These are phyloP conservation scores for Nitzschia sp. DNA, from an alignment of 108 stramenopile genomes.

Conservation along the genomic window DNA sequence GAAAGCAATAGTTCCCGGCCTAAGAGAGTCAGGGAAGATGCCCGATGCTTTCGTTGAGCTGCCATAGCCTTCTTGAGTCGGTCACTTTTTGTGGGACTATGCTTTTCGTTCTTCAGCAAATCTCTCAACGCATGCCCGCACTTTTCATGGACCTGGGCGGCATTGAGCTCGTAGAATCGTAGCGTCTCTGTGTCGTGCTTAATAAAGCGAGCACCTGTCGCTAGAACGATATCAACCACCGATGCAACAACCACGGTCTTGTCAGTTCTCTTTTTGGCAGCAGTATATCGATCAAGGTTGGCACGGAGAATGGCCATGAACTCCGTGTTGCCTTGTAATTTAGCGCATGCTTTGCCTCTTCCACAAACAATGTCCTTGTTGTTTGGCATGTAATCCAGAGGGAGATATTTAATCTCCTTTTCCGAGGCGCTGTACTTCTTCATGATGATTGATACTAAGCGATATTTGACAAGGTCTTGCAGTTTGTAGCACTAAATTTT, in stretches of 20 bases:
- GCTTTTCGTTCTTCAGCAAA: neutral
- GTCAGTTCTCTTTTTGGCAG: neutral
- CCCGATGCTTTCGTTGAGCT: no score
- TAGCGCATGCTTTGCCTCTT: neutral
- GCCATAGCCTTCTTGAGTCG: no score
- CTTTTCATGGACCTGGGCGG: neutral
- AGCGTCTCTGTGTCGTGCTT: neutral
- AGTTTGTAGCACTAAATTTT: no score
- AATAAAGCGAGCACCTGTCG: neutral
- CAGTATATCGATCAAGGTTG: neutral
- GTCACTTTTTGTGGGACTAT: no score
- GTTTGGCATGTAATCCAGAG: neutral
- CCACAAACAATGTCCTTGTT: conserved; percentile 1
- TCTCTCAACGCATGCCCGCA: conserved; percentile 6
- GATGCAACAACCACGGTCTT: neutral
- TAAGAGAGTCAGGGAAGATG: no score
- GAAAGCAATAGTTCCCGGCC: no score
- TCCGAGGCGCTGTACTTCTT: neutral
- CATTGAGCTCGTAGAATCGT: conserved; percentile 8
- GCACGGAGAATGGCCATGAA: neutral
- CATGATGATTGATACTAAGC: neutral
- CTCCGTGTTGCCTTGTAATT: neutral
- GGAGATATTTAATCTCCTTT: neutral
- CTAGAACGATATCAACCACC: neutral
- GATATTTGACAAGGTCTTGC: no score